Evolutionary conservation across 2,329 filamentous ascomycete species (phyloP).

Genomic region (Colletotrichum endophyticum): DNA sequence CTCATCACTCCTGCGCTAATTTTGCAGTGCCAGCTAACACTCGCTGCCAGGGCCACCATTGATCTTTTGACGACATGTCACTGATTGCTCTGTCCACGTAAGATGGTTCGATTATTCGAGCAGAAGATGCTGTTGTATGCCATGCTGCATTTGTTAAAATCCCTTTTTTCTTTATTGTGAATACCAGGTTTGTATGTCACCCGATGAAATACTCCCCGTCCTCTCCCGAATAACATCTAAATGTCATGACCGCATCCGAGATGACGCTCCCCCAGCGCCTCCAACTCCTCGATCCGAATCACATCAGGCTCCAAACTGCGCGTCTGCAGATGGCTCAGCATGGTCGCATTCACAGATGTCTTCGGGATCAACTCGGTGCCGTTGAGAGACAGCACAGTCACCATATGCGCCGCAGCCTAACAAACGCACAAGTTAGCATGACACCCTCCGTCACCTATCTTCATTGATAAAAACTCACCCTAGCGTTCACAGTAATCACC

Average conservation of each 20-base stretch:
- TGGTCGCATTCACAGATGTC: conserved; percentile 26
- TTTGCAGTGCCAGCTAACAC: neutral
- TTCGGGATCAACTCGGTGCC: conserved; percentile 36
- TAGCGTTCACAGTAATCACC: conserved; percentile 37
- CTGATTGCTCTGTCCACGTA: neutral
- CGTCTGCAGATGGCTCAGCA: conserved; percentile 23
- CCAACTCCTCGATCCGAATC: conserved; percentile 33
- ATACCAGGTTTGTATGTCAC: neutral
- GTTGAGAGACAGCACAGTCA: conserved; percentile 32
- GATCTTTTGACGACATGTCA: neutral
- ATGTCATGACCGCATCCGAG: conserved; percentile 38
- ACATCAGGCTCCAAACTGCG: conserved; percentile 22
- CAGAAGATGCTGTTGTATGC: rapidly evolving
- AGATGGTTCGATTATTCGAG: neutral
- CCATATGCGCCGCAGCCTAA: conserved; percentile 35
- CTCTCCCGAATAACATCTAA: neutral
- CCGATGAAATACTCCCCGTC: neutral
- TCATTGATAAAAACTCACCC: neutral
- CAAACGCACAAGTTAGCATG: neutral
- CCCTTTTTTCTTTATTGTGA: neutral
- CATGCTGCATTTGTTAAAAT: neutral
- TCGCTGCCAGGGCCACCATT: neutral
- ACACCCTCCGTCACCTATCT: neutral
- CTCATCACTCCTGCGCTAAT: neutral
- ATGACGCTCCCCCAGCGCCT: conserved; percentile 37